A percentile compares a stretch with the other conserved stretches of the same genome.
phyloP scores from a whole-genome alignment of 805 yeast species.

The Suhomyces emberorum region DNA sequence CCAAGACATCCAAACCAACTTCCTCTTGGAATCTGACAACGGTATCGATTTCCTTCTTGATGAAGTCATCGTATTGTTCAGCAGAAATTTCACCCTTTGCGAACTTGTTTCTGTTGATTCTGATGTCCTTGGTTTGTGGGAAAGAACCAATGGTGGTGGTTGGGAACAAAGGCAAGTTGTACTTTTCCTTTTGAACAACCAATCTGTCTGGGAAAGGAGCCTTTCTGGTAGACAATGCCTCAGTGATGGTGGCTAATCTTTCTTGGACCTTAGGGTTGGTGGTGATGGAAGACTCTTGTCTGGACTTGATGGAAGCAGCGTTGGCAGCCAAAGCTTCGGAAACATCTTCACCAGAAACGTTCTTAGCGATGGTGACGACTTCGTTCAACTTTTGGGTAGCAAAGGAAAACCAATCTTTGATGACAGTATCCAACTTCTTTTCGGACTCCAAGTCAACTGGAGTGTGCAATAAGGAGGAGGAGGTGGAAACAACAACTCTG shows the following conservation, averaged over 20 bases:
- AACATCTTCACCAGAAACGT: constrained; percentile 80
- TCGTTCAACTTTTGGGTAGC: constrained; percentile 95
- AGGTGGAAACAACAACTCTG: constrained; percentile 86
- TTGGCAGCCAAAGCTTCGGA: constrained; percentile 76
- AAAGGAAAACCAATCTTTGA: constrained; percentile 97
- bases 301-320: constrained; percentile 79
- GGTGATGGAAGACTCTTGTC: constrained; percentile 84
- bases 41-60: constrained; percentile 91
- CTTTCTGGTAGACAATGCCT: constrained; percentile 76
- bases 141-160: constrained; percentile 99
- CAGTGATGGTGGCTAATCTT: constrained; percentile 77
- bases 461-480: constrained; percentile 96
- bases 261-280: constrained; percentile 87
- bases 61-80: constrained; percentile 94
- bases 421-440: constrained; percentile 82
- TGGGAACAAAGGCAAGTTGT: constrained; percentile 98
- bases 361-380: constrained; percentile 88
- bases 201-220: constrained; percentile 85
- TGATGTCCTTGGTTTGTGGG: constrained; percentile 99
- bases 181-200: constrained; percentile 78
- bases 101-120: constrained; percentile 97
- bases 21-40: constrained; percentile 99
- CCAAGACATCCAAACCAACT: constrained; percentile 95
- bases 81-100: constrained; percentile 94
- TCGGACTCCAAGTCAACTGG: constrained; percentile 95